Base-by-base conservation (phyloP, 2,329 filamentous ascomycete genomes). In the Hypoxylon sp. region DNA sequence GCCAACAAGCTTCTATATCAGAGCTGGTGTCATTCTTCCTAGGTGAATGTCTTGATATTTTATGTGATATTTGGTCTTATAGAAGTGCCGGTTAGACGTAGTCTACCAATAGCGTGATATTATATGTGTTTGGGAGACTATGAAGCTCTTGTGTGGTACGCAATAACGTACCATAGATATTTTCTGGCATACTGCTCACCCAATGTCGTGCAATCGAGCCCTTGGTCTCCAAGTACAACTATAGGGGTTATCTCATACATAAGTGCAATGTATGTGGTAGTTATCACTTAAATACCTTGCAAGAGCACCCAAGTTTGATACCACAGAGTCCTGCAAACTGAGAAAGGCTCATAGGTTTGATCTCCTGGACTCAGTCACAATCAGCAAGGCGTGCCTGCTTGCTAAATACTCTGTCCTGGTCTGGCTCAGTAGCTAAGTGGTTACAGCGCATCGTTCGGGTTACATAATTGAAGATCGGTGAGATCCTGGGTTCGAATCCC, bases 401-500 rank as follows among this genome's bases (percentile, higher is more conserved):
- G 8, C 16, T 19, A 2, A 3, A 41, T 2, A 12, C 32, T 37
- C 32, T 37, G 6, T 37, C 12, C 25, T 37, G 32, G 14, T 37
- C 5, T 5, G 37, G 37, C 37, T 41, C 37, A 41, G 37, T 41
- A 41, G 37, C 37, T 41, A 41, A 41, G 37, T 41, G 37, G 37
- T 41, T 16, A 41, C 37, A 41, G 37, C 37, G 37, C 37, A 41
- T 41, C 37, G 37, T 41, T 41, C 37, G 16, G 16, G 37, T 19
- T 11, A 21, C 4, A 5, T 21, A 41, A 21, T 19, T 21, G 37
- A 41, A 41, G 37, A 41, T 41, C 37, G 37, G 16, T 41, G 37
- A 41, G 37, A 16, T 41, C 37, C 37, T 41, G 37, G 37, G 37
- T 41, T 41, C 37, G 37, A 41, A 41, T 41, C 37, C 37, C 37